Evolutionary conservation across 768 basidiomycete species (phyloP).

Genomic region (Dacryopinax spathularia): DNA sequence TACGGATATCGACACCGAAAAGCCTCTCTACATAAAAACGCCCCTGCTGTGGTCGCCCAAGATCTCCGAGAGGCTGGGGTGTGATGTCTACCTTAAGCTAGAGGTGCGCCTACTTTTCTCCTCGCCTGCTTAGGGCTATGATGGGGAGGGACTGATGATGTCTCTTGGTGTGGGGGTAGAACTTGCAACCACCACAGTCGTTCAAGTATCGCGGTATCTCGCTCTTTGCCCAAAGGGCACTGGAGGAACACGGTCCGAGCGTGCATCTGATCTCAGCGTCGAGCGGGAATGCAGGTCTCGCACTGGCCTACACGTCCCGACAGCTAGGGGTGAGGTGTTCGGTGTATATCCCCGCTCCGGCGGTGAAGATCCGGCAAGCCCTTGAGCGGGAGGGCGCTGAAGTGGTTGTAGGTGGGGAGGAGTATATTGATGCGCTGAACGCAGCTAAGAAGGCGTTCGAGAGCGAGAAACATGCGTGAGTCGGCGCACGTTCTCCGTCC

Average conservation of each 20-base stretch:
- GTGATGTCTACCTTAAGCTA: slow-evolving; percentile 52
- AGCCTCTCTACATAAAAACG: slow-evolving; percentile 42
- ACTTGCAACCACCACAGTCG: slow-evolving; percentile 55
- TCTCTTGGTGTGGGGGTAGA: slow-evolving; percentile 14
- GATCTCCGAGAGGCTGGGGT: slow-evolving; percentile 42
- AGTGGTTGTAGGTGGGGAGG: slow-evolving; percentile 41
- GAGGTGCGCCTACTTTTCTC: slow-evolving; percentile 25
- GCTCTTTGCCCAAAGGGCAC: slow-evolving; percentile 40
- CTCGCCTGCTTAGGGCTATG: not conserved
- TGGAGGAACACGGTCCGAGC: slow-evolving; percentile 36
- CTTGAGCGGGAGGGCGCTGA: slow-evolving; percentile 42
- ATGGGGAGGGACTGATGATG: not conserved
- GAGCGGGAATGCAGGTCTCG: slow-evolving; percentile 64
- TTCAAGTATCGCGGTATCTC: slow-evolving; percentile 68
- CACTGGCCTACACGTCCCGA: slow-evolving; percentile 48
- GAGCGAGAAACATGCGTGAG: slow-evolving; percentile 41
- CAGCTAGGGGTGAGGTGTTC: slow-evolving; percentile 44
- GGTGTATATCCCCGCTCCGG: slow-evolving; percentile 47
- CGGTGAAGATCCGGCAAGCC: not conserved
- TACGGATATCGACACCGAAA: not conserved
- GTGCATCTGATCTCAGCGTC: slow-evolving; percentile 50
- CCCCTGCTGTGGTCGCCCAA: slow-evolving; percentile 47
- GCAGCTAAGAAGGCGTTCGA: slow-evolving; percentile 36
- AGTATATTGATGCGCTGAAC: slow-evolving; percentile 43
- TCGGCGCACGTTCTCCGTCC: slow-evolving; percentile 5